phyloP scores from a whole-genome alignment of 2,329 filamentous ascomycete species.

The Drechslerella dactyloides region DNA sequence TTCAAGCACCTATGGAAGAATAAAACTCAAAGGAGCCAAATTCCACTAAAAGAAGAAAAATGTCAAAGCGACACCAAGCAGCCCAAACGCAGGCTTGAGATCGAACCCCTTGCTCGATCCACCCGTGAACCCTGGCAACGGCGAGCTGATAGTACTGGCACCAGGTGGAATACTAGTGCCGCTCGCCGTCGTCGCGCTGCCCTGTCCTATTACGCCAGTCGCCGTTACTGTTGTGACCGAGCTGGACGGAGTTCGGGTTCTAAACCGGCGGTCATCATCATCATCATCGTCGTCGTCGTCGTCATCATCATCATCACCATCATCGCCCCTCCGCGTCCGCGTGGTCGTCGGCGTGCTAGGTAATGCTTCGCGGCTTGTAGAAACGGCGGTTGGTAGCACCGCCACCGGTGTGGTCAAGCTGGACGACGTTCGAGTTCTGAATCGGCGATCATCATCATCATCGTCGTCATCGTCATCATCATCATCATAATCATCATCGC shows the following conservation, averaged over 20 bases:
- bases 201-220: too few species aligned
- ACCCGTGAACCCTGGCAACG: conserved; percentile 7
- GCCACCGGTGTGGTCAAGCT: too few species aligned
- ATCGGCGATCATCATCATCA: background rate
- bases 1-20: background rate
- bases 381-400: too few species aligned
- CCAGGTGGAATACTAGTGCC: background rate
- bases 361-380: too few species aligned
- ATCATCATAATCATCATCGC: too few species aligned
- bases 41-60: conserved; percentile 24
- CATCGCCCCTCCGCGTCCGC: background rate
- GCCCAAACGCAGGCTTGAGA: conserved; percentile 5
- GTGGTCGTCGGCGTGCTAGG: conserved; percentile 9
- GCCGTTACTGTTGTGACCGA: too few species aligned
- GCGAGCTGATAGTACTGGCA: conserved; percentile 6
- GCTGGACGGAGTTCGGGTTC: too few species aligned
- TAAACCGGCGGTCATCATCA: too few species aligned
- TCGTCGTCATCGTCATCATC: background rate
- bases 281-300: background rate
- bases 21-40: background rate
- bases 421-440: too few species aligned
- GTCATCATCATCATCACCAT: background rate
- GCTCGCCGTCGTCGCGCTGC: background rate
- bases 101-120: background rate
- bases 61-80: conserved; percentile 12